These are phyloP conservation scores for Candida neerlandica DNA, from an alignment of 1,139 yeast genomes.

Conservation along the genomic window DNA sequence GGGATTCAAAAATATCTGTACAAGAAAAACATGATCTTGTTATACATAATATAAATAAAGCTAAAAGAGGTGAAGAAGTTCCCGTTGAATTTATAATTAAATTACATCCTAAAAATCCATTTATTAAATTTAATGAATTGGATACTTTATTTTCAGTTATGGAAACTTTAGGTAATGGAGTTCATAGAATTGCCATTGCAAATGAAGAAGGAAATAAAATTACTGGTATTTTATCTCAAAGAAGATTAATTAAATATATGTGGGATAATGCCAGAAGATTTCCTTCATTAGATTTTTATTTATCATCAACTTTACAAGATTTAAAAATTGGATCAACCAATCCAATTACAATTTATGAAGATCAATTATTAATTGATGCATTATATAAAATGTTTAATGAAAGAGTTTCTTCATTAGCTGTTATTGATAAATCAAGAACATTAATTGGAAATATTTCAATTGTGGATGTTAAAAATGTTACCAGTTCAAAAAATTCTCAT, in stretches of 20 bases:
- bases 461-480: slow-evolving; percentile 87
- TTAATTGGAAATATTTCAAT: slow-evolving; percentile 90
- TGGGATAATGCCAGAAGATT: slow-evolving; percentile 93
- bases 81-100: slow-evolving; percentile 79
- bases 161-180: slow-evolving; percentile 87
- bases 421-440: slow-evolving; percentile 76
- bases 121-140: slow-evolving; percentile 68
- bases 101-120: slow-evolving; percentile 85
- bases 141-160: slow-evolving; percentile 74
- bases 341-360: slow-evolving; percentile 83
- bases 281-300: slow-evolving; percentile 72
- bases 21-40: slow-evolving; percentile 31
- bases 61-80: slow-evolving; percentile 68
- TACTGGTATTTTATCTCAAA: slow-evolving; percentile 84
- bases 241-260: slow-evolving; percentile 76
- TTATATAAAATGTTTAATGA: slow-evolving; percentile 80
- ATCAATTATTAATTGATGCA: slow-evolving; percentile 84
- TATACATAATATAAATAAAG: slow-evolving; percentile 43
- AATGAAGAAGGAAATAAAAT: slow-evolving; percentile 47
- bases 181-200: slow-evolving; percentile 86
- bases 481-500: slow-evolving; percentile 82
- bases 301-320: slow-evolving; percentile 67
- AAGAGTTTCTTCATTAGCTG: slow-evolving; percentile 89
- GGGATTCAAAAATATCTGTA: slow-evolving; percentile 17
- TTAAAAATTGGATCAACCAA: slow-evolving; percentile 68